Evolutionary conservation across 2,329 filamentous ascomycete genomes (phyloP).

Genomic region (Westerdykella aurantiaca): DNA sequence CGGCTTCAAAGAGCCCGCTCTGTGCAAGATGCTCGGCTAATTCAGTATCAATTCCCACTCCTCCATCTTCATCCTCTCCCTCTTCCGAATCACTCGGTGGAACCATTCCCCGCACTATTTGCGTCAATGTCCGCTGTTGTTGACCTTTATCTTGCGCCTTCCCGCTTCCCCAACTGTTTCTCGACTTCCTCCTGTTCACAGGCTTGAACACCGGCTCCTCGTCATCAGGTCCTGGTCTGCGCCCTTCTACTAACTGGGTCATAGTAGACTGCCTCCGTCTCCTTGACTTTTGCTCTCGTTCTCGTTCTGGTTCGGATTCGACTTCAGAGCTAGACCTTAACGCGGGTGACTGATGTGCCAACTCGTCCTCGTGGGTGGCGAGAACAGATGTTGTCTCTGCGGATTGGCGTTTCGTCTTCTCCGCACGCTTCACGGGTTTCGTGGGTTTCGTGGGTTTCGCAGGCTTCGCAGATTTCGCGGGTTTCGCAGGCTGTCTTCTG

Average conservation of each 20-base stretch:
- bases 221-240: conserved; percentile 12
- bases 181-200: conserved; percentile 10
- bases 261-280: conserved; percentile 31
- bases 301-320: conserved; percentile 4
- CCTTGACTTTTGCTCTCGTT: conserved; percentile 4
- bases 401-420: too few relatives aligned
- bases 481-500: conserved; percentile 4
- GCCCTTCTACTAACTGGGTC: conserved; percentile 29
- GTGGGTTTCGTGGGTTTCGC: too few relatives aligned
- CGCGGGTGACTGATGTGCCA: neutral
- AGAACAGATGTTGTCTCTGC: too few relatives aligned
- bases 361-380: too few relatives aligned
- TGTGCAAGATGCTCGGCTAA: conserved; percentile 15
- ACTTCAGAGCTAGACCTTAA: conserved; percentile 1
- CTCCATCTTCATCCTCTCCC: conserved; percentile 10
- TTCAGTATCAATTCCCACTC: conserved; percentile 10
- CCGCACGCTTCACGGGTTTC: too few relatives aligned
- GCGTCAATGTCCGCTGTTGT: conserved; percentile 30
- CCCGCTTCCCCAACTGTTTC: conserved; percentile 17
- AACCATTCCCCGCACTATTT: conserved; percentile 29
- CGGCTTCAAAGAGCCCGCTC: conserved; percentile 11
- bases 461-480: too few relatives aligned
- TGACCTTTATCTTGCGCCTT: conserved; percentile 10
- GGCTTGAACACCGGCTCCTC: conserved; percentile 23
- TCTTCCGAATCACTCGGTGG: conserved; percentile 16